A percentile compares a stretch with the other conserved stretches of the same genome.
These are phyloP conservation scores for Penicillium ucsense DNA, from an alignment of 495 filamentous ascomycete species.

Conservation along the genomic window DNA sequence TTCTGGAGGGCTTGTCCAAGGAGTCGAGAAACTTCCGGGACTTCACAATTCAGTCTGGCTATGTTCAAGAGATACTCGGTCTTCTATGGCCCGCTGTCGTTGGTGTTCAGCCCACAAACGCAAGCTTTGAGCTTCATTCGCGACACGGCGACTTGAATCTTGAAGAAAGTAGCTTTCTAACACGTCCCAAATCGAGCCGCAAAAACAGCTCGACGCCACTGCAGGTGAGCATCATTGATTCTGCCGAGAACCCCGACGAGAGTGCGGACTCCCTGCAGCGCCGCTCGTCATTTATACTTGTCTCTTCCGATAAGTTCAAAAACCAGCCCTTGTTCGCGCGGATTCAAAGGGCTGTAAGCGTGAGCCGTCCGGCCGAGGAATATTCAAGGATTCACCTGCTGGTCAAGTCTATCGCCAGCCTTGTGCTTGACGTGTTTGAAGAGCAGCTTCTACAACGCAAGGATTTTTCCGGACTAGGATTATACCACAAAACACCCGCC, in stretches of 20 bases:
- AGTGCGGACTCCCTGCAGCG: conserved; percentile 52
- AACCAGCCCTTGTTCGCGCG: conserved; percentile 47
- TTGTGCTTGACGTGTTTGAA: conserved; percentile 67
- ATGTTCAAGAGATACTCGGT: conserved; percentile 65
- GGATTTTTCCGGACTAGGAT: conserved; percentile 81
- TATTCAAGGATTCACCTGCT: conserved; percentile 55
- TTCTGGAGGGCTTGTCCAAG: conserved; percentile 65
- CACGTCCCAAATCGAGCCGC: conserved; percentile 56
- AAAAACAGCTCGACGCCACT: conserved; percentile 47
- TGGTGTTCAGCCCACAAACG: conserved; percentile 68
- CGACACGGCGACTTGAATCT: conserved; percentile 71
- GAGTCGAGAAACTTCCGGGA: conserved; percentile 69
- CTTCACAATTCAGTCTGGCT: conserved; percentile 66
- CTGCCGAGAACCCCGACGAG: conserved; percentile 35
- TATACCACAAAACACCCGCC: conserved; percentile 83
- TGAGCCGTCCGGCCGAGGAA: conserved; percentile 25
- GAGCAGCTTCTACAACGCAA: conserved; percentile 76
- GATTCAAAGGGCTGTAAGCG: conserved; percentile 48
- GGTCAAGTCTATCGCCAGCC: conserved; percentile 62
- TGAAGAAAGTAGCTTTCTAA: conserved; percentile 74
- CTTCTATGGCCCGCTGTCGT: conserved; percentile 79
- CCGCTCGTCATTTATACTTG: conserved; percentile 81
- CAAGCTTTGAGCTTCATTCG: conserved; percentile 74
- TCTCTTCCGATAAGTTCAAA: conserved; percentile 57
- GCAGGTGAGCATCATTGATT: conserved; percentile 55